These are phyloP conservation scores for Xylaria sp. DNA, from an alignment of 495 filamentous ascomycete species.

Conservation along the genomic window DNA sequence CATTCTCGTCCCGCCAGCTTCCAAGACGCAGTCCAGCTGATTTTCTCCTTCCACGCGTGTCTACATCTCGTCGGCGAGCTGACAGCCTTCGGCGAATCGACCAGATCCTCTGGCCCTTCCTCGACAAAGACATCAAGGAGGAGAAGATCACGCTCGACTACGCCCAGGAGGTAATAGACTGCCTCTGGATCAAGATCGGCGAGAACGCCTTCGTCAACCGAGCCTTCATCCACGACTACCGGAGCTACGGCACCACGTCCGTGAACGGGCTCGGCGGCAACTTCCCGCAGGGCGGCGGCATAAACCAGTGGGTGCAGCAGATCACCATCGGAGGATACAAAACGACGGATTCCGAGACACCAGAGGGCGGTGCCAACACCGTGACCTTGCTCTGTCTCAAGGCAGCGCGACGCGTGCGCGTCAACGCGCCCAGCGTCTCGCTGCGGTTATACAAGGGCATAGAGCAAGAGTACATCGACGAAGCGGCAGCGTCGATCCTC, in stretches of 20 bases:
- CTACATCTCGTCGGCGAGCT: conserved; percentile 29
- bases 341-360: conserved; percentile 12
- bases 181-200: conserved; percentile 30
- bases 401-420: conserved; percentile 20
- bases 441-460: conserved; percentile 24
- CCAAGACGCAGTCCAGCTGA: conserved; percentile 27
- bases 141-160: conserved; percentile 1
- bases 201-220: conserved; percentile 31
- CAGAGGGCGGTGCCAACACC: conserved; percentile 23
- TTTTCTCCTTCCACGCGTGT: conserved; percentile 23
- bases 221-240: conserved; percentile 28
- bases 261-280: conserved; percentile 21
- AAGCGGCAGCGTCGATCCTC: conserved; percentile 19
- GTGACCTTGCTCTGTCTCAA: conserved; percentile 25
- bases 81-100: conserved; percentile 25
- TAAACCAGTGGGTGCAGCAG: conserved; percentile 30
- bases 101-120: conserved; percentile 28
- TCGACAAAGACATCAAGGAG: conserved; percentile 7
- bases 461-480: conserved; percentile 10
- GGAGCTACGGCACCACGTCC: conserved; percentile 21
- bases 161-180: conserved; percentile 26
- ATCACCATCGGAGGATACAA: conserved; percentile 26
- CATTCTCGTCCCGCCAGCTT: not conserved
- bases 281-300: conserved; percentile 27
- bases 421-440: conserved; percentile 26